Percentiles rank a stretch among this genome's conserved stretches.
phyloP scores from a whole-genome alignment of 345 rosid species.

The Salix brachista region DNA sequence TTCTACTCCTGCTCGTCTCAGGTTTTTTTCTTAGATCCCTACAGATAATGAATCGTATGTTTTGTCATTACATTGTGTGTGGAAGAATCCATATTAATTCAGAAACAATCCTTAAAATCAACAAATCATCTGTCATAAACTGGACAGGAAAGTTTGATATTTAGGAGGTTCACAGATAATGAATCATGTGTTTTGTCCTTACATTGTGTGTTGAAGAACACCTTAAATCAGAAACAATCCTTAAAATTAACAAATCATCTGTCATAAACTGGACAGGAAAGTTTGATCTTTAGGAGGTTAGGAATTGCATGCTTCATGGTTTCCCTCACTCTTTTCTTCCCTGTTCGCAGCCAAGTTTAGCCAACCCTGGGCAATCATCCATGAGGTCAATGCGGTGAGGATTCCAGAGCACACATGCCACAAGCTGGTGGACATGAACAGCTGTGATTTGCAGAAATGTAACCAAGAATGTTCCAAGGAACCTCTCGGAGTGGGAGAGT shows the following conservation, averaged over 20 bases:
- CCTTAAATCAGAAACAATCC: not conserved
- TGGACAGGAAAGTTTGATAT: not conserved
- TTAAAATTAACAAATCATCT: not conserved
- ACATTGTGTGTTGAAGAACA: not conserved
- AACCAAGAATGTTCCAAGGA: conserved; percentile 31
- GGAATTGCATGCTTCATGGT: not conserved
- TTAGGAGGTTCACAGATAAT: not conserved
- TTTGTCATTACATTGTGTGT: not conserved
- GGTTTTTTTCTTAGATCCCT: conserved; percentile 19
- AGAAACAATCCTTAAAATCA: not conserved
- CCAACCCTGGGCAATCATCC: not conserved
- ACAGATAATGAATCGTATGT: not conserved
- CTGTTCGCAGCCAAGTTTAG: not conserved
- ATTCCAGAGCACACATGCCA: conserved; percentile 55
- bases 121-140: not conserved
- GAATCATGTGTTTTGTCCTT: not conserved
- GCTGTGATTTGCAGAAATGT: conserved; percentile 31
- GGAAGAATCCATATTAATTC: not conserved
- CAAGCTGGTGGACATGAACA: conserved; percentile 20
- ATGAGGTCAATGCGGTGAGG: conserved; percentile 20
- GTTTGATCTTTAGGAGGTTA: not conserved
- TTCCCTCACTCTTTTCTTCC: not conserved
- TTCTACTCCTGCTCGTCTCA: conserved; percentile 34
- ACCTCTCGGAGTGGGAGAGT: conserved; percentile 36
- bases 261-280: not conserved